phyloP scores from a whole-genome alignment of 768 basidiomycete species.

The Psilocybe azurescens region DNA sequence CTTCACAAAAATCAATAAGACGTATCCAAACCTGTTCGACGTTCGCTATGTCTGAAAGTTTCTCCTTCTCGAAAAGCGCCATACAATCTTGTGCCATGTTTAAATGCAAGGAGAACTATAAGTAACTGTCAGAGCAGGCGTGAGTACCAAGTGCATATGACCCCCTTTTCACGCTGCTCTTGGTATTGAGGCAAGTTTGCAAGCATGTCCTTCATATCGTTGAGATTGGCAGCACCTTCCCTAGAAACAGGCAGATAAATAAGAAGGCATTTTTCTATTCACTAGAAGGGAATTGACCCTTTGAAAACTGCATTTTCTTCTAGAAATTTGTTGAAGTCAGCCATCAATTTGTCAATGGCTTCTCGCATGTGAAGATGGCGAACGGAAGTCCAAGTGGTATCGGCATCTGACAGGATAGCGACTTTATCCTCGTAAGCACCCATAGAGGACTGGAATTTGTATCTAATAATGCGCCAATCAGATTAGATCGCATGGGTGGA shows the following conservation, averaged over 20 bases:
- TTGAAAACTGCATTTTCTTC: conserved; percentile 95
- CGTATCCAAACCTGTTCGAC: conserved; percentile 79
- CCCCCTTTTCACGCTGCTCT: conserved; percentile 89
- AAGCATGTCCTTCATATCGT: conserved; percentile 99
- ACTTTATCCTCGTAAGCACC: conserved; percentile 90
- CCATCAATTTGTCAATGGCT: conserved; percentile 96
- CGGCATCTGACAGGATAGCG: conserved; percentile 83
- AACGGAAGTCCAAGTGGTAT: conserved; percentile 90
- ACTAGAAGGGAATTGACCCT: conserved; percentile 56
- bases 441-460: conserved; percentile 89
- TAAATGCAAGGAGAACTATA: conserved; percentile 92
- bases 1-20: conserved; percentile 21
- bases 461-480: conserved; percentile 49
- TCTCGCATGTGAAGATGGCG: conserved; percentile 99
- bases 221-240: conserved; percentile 84
- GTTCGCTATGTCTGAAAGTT: conserved; percentile 79
- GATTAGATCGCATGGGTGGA: neutral
- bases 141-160: neutral
- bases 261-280: conserved; percentile 6
- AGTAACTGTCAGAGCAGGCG: neutral
- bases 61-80: conserved; percentile 88
- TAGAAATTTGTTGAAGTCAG: conserved; percentile 93
- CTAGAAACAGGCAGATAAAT: conserved; percentile 36
- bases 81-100: conserved; percentile 99
- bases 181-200: conserved; percentile 94